These are phyloP conservation scores for Penicillium crustosum DNA, from an alignment of 2,329 filamentous ascomycete genomes.

Conservation along the genomic window DNA sequence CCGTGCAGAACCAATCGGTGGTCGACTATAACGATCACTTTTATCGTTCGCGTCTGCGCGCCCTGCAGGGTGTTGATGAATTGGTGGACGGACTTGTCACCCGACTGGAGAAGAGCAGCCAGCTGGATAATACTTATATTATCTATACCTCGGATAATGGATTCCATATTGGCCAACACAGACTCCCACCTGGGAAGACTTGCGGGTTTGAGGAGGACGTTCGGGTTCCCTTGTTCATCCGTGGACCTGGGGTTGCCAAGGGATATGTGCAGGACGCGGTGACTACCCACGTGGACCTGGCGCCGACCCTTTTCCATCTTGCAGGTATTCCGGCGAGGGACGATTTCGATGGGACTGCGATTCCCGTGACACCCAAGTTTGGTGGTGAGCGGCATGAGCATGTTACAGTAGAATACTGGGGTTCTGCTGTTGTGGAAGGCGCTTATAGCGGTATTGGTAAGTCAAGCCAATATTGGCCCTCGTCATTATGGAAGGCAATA, in stretches of 20 bases:
- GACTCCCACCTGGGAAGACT: conserved; percentile 58
- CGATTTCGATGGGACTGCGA: conserved; percentile 59
- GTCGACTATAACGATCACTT: conserved; percentile 56
- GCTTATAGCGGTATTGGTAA: conserved; percentile 29
- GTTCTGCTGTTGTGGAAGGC: conserved; percentile 36
- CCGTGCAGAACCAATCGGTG: conserved; percentile 47
- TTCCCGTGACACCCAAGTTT: conserved; percentile 41
- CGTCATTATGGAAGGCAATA: background rate
- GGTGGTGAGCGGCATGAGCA: conserved; percentile 50
- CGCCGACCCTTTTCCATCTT: conserved; percentile 58
- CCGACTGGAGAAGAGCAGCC: conserved; percentile 41
- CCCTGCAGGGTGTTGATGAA: conserved; percentile 57
- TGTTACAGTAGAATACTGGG: conserved; percentile 61
- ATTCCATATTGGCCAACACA: conserved; percentile 61
- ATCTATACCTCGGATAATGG: conserved; percentile 63
- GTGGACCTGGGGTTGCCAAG: conserved; percentile 56
- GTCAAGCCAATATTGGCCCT: background rate
- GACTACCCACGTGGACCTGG: conserved; percentile 64
- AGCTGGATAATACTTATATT: conserved; percentile 58
- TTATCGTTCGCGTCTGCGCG: conserved; percentile 51
- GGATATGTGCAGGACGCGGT: conserved; percentile 48
- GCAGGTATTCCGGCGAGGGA: conserved; percentile 42
- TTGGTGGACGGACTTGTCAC: conserved; percentile 50
- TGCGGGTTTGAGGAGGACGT: conserved; percentile 62
- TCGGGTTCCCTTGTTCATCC: conserved; percentile 59